phyloP scores from a whole-genome alignment of 371 early-diverging fungal genomes.

The Mortierella sp. region DNA sequence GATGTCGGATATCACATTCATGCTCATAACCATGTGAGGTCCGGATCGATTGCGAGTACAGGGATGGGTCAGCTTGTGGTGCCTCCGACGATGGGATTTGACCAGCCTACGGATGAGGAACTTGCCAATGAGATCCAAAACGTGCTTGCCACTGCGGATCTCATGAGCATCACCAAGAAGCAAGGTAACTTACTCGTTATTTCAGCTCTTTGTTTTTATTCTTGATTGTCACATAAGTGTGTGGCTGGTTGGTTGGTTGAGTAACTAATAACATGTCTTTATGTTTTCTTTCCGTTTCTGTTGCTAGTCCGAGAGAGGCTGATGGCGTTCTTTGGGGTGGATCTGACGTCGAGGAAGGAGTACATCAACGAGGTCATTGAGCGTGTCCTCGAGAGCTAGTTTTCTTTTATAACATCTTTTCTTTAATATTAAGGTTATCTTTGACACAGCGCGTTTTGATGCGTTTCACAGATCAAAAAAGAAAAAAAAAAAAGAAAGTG shows the following conservation, averaged over 20 bases:
- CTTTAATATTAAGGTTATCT: constrained; percentile 4
- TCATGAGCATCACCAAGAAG: constrained; percentile 89
- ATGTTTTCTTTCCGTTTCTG: constrained; percentile 14
- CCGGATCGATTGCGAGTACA: constrained; percentile 33
- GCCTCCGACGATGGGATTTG: constrained; percentile 37
- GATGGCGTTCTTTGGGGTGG: constrained; percentile 82
- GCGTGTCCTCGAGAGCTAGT: constrained; percentile 54
- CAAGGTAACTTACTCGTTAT: constrained; percentile 67
- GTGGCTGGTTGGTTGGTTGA: not conserved
- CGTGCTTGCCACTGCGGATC: constrained; percentile 84
- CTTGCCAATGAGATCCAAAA: constrained; percentile 83
- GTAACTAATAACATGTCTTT: not conserved
- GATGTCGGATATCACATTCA: constrained; percentile 18
- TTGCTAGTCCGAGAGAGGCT: constrained; percentile 84
- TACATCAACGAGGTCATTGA: constrained; percentile 92
- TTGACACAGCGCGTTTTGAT: too few relatives aligned
- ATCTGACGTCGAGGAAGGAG: constrained; percentile 85
- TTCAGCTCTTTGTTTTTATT: not conserved
- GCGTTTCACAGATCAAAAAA: too few relatives aligned
- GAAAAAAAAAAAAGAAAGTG: too few relatives aligned
- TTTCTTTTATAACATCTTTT: too few relatives aligned
- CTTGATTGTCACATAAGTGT: not conserved
- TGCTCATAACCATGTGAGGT: constrained; percentile 21
- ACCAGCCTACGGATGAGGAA: constrained; percentile 88
- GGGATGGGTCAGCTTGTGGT: not conserved